Evolutionary conservation across 2,329 filamentous ascomycete species (phyloP).

Genomic region (Alternaria angustiovoidea): DNA sequence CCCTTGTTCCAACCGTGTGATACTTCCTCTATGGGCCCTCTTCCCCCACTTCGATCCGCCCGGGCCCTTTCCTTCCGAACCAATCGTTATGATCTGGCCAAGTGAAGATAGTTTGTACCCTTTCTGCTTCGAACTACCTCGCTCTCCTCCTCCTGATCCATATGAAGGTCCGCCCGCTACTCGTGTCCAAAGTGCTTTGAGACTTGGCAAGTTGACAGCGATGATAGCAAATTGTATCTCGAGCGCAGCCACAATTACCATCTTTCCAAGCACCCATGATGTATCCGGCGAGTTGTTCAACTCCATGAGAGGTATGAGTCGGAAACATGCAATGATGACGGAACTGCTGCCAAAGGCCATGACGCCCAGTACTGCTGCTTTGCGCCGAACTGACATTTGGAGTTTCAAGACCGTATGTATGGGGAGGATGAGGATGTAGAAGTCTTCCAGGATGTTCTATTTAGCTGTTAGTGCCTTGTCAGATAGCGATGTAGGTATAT

Average conservation of each 20-base stretch:
- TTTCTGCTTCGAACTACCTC: background rate
- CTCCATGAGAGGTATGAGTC: slow-evolving; percentile 31
- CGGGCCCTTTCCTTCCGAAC: background rate
- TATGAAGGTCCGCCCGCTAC: slow-evolving; percentile 1
- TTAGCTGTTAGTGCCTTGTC: background rate
- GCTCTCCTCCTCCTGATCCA: background rate
- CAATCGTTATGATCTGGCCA: background rate
- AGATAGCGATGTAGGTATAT: background rate
- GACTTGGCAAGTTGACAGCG: slow-evolving; percentile 43
- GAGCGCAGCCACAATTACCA: slow-evolving; percentile 43
- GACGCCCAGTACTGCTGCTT: slow-evolving; percentile 29
- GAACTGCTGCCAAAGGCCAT: slow-evolving; percentile 40
- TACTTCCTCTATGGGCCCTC: background rate
- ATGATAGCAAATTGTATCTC: slow-evolving; percentile 46
- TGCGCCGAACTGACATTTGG: slow-evolving; percentile 31
- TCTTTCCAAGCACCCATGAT: slow-evolving; percentile 42
- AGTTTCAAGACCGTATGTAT: slow-evolving; percentile 28
- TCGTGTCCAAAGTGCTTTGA: slow-evolving; percentile 43
- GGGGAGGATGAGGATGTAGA: slow-evolving; percentile 34
- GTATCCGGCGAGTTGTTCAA: slow-evolving; percentile 36
- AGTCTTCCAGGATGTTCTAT: slow-evolving; percentile 30
- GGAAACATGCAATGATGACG: slow-evolving; percentile 31
- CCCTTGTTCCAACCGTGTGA: slow-evolving; percentile 2
- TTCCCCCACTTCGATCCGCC: background rate
- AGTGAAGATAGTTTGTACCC: background rate